phyloP scores from a whole-genome alignment of 306 rosid species.

The Comarum palustre region DNA sequence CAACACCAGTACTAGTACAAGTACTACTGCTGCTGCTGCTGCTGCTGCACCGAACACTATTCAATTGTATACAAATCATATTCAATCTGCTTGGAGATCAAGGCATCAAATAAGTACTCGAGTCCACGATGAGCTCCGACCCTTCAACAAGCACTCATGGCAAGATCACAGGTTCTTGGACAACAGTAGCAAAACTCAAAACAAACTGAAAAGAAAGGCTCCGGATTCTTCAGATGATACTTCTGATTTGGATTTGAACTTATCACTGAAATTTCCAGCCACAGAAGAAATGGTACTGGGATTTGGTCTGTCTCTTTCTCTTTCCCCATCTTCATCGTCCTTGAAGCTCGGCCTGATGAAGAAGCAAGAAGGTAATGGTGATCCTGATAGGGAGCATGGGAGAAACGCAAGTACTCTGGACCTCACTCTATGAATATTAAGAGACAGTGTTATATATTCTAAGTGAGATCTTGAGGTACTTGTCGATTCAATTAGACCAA shows the following conservation, averaged over 20 bases:
- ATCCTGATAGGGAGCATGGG: conserved; percentile 12
- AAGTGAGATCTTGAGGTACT: conserved; percentile 48
- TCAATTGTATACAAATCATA: background rate
- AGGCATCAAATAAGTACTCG: conserved; percentile 11
- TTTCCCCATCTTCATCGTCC: conserved; percentile 31
- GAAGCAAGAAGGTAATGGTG: conserved; percentile 8
- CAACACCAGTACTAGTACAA: conserved; percentile 1
- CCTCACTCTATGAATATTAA: conserved; percentile 42
- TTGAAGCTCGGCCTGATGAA: conserved; percentile 20
- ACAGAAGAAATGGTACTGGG: conserved; percentile 22
- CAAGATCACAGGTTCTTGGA: conserved; percentile 9
- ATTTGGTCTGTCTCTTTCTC: conserved; percentile 31
- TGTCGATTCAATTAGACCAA: conserved; percentile 3
- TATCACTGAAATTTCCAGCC: conserved; percentile 28
- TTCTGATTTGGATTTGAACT: conserved; percentile 28
- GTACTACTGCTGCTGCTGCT: background rate
- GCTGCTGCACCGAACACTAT: conserved; percentile 7
- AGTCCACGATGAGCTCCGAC: conserved; percentile 1
- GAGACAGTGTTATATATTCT: conserved; percentile 27
- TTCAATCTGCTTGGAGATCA: conserved; percentile 18
- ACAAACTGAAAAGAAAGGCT: conserved; percentile 31
- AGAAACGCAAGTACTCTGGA: conserved; percentile 38
- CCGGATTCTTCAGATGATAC: conserved; percentile 2
- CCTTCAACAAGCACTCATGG: conserved; percentile 17
- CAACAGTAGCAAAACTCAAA: background rate